Base-by-base conservation (phyloP, 805 yeast genomes). In the Pichia californica region DNA sequence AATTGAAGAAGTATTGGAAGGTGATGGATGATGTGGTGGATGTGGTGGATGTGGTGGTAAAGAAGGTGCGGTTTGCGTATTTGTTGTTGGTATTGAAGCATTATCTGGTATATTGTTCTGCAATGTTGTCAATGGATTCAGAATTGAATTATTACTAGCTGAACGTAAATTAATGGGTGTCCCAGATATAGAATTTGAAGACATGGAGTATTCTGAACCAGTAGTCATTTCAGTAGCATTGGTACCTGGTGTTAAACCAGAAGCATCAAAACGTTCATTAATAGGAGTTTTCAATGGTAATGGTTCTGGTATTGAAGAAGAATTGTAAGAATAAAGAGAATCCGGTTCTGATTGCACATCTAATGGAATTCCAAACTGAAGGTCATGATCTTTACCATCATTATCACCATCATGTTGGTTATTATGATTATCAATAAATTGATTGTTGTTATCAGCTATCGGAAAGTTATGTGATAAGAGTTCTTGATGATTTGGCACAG, bases 281-380 rank as follows among this genome's bases (percentile, higher is more conserved):
- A 37, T 19, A 3, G 40, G 43, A 21, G 40, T 27, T 32, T 41
- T 15, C 25, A 26, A 13, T 11, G 40, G 40, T 19, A 37, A 23
- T 25, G 25, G 31, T 10, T 42, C 45, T 25, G 30, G 25, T 1
- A 27, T 33, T 28, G 45, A 37, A 10, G 45, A 36, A 3, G 40
- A 31, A 13, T 32, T 37, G 15, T 16, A 14, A 15, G 46, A 43
- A 7, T 36, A 35, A 3, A 37, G 14, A 4, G 40, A 37, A 26
- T 41, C 40, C 19, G 30, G 31, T 3, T 36, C 31, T 7, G 41
- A 26, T 31, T 39, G 39, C 27, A 36, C 39, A 21, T 42, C 39
- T 8, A 46, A 40, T n/a, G 49, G 49, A 18, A 40, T 44, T 40
- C 47, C 51, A 51, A 58, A 59, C n/a, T 50, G 49, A 27, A 62